Evolutionary conservation across 2,329 filamentous ascomycete species (phyloP).

Genomic region (Beauveria caledonica): DNA sequence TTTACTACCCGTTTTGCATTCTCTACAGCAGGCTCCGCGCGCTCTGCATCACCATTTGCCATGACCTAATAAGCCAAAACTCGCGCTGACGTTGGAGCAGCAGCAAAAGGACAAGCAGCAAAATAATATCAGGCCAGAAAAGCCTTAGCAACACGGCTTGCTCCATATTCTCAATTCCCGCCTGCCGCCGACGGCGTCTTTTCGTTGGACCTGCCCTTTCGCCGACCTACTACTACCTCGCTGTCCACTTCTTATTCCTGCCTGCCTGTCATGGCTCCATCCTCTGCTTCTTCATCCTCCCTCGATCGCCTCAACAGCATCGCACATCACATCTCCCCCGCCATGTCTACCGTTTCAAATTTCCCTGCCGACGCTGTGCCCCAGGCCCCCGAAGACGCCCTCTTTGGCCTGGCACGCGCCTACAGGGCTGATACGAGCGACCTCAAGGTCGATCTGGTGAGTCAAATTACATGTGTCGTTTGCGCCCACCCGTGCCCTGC

Average conservation of each 20-base stretch:
- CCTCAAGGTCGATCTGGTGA: conserved; percentile 88
- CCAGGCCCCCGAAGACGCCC: conserved; percentile 86
- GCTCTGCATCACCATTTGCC: background rate
- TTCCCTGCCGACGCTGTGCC: conserved; percentile 74
- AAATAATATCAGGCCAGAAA: background rate
- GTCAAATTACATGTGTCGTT: conserved; percentile 17
- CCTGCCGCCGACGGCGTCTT: background rate
- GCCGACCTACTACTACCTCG: background rate
- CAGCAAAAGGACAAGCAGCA: background rate
- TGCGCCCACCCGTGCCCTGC: background rate
- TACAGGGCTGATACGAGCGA: conserved; percentile 69
- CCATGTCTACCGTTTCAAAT: conserved; percentile 44
- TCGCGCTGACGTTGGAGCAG: conserved; percentile 4
- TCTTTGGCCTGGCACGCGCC: conserved; percentile 87
- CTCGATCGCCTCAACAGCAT: conserved; percentile 53
- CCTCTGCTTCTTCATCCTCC: conserved; percentile 35
- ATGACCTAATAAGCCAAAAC: background rate
- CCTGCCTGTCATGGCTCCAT: conserved; percentile 14
- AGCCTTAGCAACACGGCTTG: background rate
- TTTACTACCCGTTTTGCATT: background rate
- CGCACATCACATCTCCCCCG: conserved; percentile 61
- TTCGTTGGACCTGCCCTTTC: background rate
- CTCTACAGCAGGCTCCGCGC: background rate
- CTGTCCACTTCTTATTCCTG: background rate
- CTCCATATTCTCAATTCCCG: background rate